Percentiles rank a stretch among this genome's conserved stretches.
Evolutionary conservation across 2,329 filamentous ascomycete genomes (phyloP).

Genomic region (Talaromyces sp.): DNA sequence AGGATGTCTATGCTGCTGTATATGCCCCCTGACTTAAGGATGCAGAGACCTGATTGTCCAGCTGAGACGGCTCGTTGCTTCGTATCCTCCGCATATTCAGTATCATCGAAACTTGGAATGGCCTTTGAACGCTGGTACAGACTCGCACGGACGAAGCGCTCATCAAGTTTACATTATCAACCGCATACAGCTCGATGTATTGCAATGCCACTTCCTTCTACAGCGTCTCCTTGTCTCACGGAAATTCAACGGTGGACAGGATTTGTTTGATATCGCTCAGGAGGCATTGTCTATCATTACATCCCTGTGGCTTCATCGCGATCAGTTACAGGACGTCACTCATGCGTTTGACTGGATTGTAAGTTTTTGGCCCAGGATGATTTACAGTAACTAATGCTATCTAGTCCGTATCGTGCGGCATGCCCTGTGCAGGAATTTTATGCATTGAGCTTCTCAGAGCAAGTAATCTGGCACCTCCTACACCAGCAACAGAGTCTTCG

Average conservation of each 20-base stretch:
- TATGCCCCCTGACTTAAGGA: neutral
- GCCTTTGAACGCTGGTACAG: neutral
- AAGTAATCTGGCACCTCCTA: neutral
- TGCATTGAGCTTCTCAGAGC: neutral
- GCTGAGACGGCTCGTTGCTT: conserved; percentile 3
- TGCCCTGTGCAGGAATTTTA: conserved; percentile 1
- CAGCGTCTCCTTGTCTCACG: conserved; percentile 2
- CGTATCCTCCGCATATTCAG: conserved; percentile 6
- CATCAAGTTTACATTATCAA: neutral
- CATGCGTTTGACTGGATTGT: conserved; percentile 2
- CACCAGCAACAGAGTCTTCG: neutral
- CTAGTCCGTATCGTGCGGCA: conserved; percentile 4
- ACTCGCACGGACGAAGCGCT: neutral
- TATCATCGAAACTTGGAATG: neutral
- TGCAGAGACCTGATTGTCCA: neutral
- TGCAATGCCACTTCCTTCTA: conserved; percentile 1
- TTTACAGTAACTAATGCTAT: neutral
- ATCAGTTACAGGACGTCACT: neutral
- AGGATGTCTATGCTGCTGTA: neutral
- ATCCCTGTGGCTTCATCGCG: neutral
- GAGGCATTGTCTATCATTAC: neutral
- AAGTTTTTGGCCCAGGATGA: neutral
- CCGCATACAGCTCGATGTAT: conserved; percentile 4
- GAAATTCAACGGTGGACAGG: neutral
- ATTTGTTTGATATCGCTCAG: conserved; percentile 4